Base-by-base conservation (phyloP, 1,139 yeast genomes). In the Zygoascus sp. region DNA sequence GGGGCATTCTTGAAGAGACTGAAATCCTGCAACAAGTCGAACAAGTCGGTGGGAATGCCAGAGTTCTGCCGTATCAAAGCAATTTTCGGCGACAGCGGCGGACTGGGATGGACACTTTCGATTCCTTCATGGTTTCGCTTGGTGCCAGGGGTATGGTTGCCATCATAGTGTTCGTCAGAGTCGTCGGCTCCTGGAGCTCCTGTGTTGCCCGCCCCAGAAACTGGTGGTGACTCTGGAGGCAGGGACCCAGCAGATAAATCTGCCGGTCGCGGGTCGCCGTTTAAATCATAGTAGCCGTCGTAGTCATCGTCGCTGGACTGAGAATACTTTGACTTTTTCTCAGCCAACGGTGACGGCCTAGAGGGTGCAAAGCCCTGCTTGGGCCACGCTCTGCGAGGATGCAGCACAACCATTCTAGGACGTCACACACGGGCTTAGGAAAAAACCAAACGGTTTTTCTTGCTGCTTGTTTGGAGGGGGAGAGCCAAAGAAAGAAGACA, bases 1-100 rank as follows among this genome's bases (percentile, higher is more conserved):
- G 90, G 89, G 0, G 90, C 90, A 45, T 74, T 73, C 51, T 72
- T 73, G 67, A 82, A 82, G 21, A 83, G 68, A 0, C 87, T 77
- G 62, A 82, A 82, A 23, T 75, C 75, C 40, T 76, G 70, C 30
- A 83, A 67, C 42, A 76, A 67, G 53, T 72, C 73, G 56, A 80
- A 58, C 40, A 82, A 68, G 53, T 76, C 79, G 5, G 46, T 44
- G 7, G 61, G 58, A 6, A 46, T 19, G 2, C 39, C 27, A 2
- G 39, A 21, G 27, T 17, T 21, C 2, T 35, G 25, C 8, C 34
- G n/a, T 9, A n/a, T 30, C 5, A 30, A n/a, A 2, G 17, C n/a
- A 30, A 4, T 7, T 9, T 30, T 4, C 6, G 34, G 34, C 8
- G 34, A 30, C 7, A 30, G 17, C 3, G 34, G 34, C 11, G 34